Evolutionary conservation across 78 protist species (phyloP).

Genomic region (Mantamonas sphyraenae): DNA sequence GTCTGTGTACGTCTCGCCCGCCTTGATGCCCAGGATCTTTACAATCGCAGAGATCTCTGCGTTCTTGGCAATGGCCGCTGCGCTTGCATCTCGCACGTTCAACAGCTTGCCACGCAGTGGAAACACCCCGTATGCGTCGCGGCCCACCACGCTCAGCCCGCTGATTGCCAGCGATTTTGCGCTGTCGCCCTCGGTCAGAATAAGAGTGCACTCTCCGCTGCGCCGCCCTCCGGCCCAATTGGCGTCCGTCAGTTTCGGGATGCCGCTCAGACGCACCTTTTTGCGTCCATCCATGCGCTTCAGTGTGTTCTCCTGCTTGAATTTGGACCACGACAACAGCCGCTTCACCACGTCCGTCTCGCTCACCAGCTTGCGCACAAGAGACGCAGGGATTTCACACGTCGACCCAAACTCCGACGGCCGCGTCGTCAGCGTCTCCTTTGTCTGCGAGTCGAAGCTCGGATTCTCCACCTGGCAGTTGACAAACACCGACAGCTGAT

Average conservation of each 20-base stretch:
- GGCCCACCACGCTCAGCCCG: constrained; percentile 89
- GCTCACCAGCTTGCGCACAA: too few species aligned
- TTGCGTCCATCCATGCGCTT: constrained; percentile 1
- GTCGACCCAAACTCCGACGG: constrained; percentile 71
- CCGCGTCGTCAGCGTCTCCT: constrained; percentile 76
- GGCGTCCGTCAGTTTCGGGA: constrained; percentile 97
- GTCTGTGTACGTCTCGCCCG: constrained; percentile 43
- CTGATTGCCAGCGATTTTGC: constrained; percentile 80
- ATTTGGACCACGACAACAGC: constrained; percentile 50
- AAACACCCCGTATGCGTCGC: constrained; percentile 96
- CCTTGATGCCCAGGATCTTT: constrained; percentile 86
- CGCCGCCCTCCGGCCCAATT: constrained; percentile 85
- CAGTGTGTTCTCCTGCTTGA: constrained; percentile 52
- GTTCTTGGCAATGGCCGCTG: constrained; percentile 51
- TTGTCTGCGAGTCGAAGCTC: constrained; percentile 94
- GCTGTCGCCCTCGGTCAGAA: constrained; percentile 97
- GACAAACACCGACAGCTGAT: constrained; percentile 78
- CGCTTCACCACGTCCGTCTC: constrained; percentile 61
- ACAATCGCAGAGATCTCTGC: constrained; percentile 74
- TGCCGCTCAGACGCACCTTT: constrained; percentile 19
- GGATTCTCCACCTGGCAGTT: constrained; percentile 94
- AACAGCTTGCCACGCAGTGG: constrained; percentile 97
- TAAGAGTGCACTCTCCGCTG: constrained; percentile 87
- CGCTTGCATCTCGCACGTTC: constrained; percentile 92
- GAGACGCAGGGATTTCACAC: constrained; percentile 54